Conservation (phyloP, 75 land plant genomes). For the Azolla pinnata region DNA sequence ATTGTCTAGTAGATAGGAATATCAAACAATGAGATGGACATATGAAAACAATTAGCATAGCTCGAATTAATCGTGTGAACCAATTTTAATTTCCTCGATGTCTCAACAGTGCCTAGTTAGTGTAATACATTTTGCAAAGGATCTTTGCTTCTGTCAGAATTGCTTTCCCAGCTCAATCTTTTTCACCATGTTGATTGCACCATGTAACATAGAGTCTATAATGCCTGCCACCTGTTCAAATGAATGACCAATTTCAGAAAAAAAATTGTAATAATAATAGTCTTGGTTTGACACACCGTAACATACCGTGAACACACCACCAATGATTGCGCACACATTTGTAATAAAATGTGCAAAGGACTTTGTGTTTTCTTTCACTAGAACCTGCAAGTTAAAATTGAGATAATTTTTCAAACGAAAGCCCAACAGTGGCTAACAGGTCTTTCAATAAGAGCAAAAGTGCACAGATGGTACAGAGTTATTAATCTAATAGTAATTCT, state of each 20-base stretch:
- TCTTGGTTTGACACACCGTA: no score
- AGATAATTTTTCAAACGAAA: not conserved
- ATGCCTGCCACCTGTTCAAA: slow-evolving; percentile 92
- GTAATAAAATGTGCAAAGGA: slow-evolving; percentile 96
- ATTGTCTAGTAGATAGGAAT: no score
- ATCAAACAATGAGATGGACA: no score
- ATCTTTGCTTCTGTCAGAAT: slow-evolving; percentile 42
- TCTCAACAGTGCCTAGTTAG: no score
- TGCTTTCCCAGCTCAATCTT: slow-evolving; percentile 92
- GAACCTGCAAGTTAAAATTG: slow-evolving; percentile 42
- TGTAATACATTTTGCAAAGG: no score
- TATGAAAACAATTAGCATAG: no score
- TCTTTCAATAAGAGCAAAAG: no score
- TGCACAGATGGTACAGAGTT: no score
- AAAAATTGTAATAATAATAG: not conserved
- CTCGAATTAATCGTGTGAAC: no score
- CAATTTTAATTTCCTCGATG: no score
- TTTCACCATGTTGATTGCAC: slow-evolving; percentile 62
- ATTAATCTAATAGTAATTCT: no score
- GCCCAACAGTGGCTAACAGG: no score
- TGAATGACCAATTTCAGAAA: not conserved
- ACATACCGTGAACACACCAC: slow-evolving; percentile 94
- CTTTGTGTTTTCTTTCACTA: slow-evolving; percentile 58
- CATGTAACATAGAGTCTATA: slow-evolving; percentile 82
- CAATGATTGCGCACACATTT: slow-evolving; percentile 95